Evolutionary conservation across 176 grass and related monocot species (phyloP), one percentile per base, ranked within the genome.

Genomic region (Poa annua): DNA sequence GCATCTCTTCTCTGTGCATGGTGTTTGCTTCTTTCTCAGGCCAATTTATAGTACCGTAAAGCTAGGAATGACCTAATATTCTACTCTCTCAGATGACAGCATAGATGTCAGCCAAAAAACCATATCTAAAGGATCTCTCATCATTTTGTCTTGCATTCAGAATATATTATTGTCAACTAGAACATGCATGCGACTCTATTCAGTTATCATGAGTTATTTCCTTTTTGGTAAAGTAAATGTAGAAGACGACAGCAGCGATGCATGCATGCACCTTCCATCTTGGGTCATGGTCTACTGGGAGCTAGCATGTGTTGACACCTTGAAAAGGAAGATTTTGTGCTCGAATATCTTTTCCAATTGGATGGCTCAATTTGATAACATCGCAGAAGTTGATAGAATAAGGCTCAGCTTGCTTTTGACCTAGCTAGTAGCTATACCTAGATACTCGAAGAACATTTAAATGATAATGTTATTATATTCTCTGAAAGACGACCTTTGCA

Each of bases 311-410:
- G 60, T 86, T 86, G 47, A 75, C 70, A 71, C 66, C 59, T 57
- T 87, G 59, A 22, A 71, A 80, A 81, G 20, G 60, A 8, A 67
- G 70, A 67, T 82, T 81, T 68, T 87, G n/a, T 70, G 26, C 71
- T 59, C 38, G 71, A 69, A 82, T 82, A 87, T 87, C 62, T 60
- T 14, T 24, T 50, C 22, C 22, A 48, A 17, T 29, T 49, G 44
- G 13, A 29, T 72, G 22, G 3, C 6, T 26, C 21, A 24, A 71
- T 72, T 21, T 41, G 12, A 68, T 17, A 41, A 60, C 11, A 41
- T 41, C 21, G 39, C 6, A 71, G 11, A 26, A 45, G 48, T 14
- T 25, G 70, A 50, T 72, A 44, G 22, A 49, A 26, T 69, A 69
- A 21, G 33, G 34, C 59, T 63, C 19, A 3, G 29, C 35, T 72